These are phyloP conservation scores for Rhodotorula sp. DNA, from an alignment of 1,284 basidiomycete species.

Conservation along the genomic window DNA sequence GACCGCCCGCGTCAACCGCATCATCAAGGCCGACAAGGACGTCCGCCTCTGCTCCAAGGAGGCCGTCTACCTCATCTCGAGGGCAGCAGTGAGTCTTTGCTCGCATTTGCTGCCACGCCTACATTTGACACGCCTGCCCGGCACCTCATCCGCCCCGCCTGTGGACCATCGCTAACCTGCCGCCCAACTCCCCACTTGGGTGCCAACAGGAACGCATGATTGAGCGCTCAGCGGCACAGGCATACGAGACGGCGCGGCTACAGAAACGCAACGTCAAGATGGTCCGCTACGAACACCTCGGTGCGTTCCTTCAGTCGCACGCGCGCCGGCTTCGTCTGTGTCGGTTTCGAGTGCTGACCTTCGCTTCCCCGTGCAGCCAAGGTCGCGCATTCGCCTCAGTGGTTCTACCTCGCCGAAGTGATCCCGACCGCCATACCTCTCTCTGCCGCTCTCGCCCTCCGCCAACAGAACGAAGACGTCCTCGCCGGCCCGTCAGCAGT, in stretches of 20 bases:
- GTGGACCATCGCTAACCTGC: neutral
- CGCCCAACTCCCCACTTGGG: conserved; percentile 19
- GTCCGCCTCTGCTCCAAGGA: conserved; percentile 52
- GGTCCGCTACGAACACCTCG: conserved; percentile 19
- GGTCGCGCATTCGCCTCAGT: conserved; percentile 10
- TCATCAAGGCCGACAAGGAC: conserved; percentile 55
- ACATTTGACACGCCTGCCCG: too few relatives aligned
- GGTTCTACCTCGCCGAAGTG: conserved; percentile 36
- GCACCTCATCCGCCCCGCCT: neutral
- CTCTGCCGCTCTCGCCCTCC: conserved; percentile 4
- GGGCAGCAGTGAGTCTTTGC: conserved; percentile 50
- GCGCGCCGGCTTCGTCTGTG: too few relatives aligned
- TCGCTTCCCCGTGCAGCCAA: neutral
- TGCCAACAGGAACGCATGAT: conserved; percentile 20
- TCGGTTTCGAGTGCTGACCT: neutral
- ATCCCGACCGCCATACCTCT: conserved; percentile 21
- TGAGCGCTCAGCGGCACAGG: conserved; percentile 7
- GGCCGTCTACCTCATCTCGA: conserved; percentile 52
- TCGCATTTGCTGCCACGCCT: too few relatives aligned
- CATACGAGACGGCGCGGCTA: conserved; percentile 22
- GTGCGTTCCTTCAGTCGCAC: conserved; percentile 4
- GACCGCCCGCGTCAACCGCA: conserved; percentile 51
- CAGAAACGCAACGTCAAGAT: conserved; percentile 16
- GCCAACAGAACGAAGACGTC: conserved; percentile 8
- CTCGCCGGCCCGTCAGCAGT: neutral